Evolutionary conservation across 129 eudicot species (phyloP).

Genomic region (Helianthus annuus): HanXRQr2.0-SUNRISE NC_035434.2:119086665-119087164

Average conservation of each 20-base stretch:
- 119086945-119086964: not conserved
- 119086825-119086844: no score
- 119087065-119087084: conserved; percentile 17
- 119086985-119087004: not conserved
- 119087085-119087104: conserved; percentile 25
- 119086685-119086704: no score
- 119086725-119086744: no score
- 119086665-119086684: no score
- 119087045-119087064: conserved; percentile 21
- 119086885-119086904: not conserved
- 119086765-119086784: no score
- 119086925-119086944: not conserved
- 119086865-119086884: no score
- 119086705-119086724: no score
- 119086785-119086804: no score
- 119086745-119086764: no score
- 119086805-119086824: no score
- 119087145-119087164: not conserved
- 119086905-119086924: not conserved
- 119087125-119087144: not conserved
- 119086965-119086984: conserved; percentile 8
- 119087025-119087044: conserved; percentile 21
- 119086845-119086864: no score
- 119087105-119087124: conserved; percentile 4
- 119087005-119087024: conserved; percentile 18